A percentile compares a stretch with the other conserved stretches of the same genome.
Conservation (phyloP, 768 basidiomycete species). For the Coprinopsis marcescibilis region DNA sequence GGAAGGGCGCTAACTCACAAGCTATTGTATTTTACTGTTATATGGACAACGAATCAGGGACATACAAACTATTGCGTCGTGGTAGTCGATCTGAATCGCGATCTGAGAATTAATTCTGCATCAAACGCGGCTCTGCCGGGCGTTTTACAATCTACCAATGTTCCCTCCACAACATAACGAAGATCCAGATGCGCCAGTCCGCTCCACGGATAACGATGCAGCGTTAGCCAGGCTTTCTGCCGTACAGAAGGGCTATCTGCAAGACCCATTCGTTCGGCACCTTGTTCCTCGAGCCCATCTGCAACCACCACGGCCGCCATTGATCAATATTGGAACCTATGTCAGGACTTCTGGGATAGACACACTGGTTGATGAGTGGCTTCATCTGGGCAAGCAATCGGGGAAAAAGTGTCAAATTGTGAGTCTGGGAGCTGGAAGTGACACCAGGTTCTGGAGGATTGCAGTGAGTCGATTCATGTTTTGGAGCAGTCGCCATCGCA, state of each 20-base stretch:
- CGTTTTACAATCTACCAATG: not conserved
- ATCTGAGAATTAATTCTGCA: no score
- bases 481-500: not conserved
- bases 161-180: slow-evolving; percentile 8
- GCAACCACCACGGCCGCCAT: slow-evolving; percentile 61
- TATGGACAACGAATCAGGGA: not conserved
- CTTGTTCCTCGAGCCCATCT: slow-evolving; percentile 67
- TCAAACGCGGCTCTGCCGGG: not conserved
- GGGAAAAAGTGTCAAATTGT: slow-evolving; percentile 73
- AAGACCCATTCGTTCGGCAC: slow-evolving; percentile 64
- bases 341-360: slow-evolving; percentile 81
- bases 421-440: slow-evolving; percentile 93
- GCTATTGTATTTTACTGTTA: no score
- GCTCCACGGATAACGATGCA: slow-evolving; percentile 80
- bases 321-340: slow-evolving; percentile 95
- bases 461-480: slow-evolving; percentile 47
- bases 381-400: slow-evolving; percentile 37
- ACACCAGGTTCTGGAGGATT: slow-evolving; percentile 92
- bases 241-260: slow-evolving; percentile 69
- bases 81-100: not conserved
- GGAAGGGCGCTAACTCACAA: no score
- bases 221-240: slow-evolving; percentile 85
- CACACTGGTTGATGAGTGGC: slow-evolving; percentile 60
- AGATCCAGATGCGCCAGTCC: slow-evolving; percentile 58
- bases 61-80: not conserved